Evolutionary conservation across 192 early-diverging fungal genomes (phyloP).

Genomic region (Rhizophlyctis rosea): DNA sequence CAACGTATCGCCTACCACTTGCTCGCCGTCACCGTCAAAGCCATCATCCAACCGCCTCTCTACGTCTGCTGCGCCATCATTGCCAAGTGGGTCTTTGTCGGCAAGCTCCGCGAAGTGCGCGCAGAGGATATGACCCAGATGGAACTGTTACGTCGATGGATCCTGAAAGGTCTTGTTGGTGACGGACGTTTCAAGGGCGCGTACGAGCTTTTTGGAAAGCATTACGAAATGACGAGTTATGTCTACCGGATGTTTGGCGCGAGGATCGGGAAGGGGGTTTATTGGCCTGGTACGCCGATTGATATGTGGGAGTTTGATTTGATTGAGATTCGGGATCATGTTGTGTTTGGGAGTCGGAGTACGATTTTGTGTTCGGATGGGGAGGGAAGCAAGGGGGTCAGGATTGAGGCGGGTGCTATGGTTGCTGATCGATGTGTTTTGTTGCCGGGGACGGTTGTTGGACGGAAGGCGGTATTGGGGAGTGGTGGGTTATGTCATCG

Average conservation of each 20-base stretch:
- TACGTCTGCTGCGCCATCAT: slow-evolving; percentile 22
- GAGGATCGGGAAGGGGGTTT: slow-evolving; percentile 41
- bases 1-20: slow-evolving; percentile 39
- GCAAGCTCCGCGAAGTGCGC: slow-evolving; percentile 26
- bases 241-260: slow-evolving; percentile 41
- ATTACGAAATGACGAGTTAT: slow-evolving; percentile 40
- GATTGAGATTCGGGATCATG: slow-evolving; percentile 42
- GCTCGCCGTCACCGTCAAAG: slow-evolving; percentile 24
- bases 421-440: too few relatives aligned
- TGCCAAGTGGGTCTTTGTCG: slow-evolving; percentile 31
- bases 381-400: slow-evolving; percentile 24
- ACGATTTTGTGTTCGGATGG: slow-evolving; percentile 36
- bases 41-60: slow-evolving; percentile 29
- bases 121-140: slow-evolving; percentile 8
- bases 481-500: slow-evolving; percentile 35
- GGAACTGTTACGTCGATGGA: slow-evolving; percentile 29
- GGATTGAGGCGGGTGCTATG: slow-evolving; percentile 40
- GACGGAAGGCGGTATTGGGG: slow-evolving; percentile 39
- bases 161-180: slow-evolving; percentile 29
- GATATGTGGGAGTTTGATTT: slow-evolving; percentile 39
- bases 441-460: slow-evolving; percentile 36
- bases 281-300: slow-evolving; percentile 46
- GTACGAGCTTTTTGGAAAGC: slow-evolving; percentile 34
- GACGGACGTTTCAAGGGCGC: slow-evolving; percentile 33
- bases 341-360: slow-evolving; percentile 44